phyloP scores from a whole-genome alignment of 768 basidiomycete genomes.

The Xanthoconium stramineum region DNA sequence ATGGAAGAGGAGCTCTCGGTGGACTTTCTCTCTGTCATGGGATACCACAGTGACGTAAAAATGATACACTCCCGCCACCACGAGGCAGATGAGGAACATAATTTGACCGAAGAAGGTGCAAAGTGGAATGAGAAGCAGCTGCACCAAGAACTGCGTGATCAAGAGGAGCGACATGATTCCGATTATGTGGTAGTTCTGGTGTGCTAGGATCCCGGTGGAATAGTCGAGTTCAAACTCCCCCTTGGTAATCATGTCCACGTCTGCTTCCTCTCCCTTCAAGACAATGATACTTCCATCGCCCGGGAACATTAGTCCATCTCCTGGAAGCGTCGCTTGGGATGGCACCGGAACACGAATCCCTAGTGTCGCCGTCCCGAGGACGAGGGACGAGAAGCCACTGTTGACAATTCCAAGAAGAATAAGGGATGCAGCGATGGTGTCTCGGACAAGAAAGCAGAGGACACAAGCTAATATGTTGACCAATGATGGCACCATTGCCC shows the following conservation, averaged over 20 bases:
- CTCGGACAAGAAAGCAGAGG: slow-evolving; percentile 18
- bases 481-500: slow-evolving; percentile 22
- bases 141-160: slow-evolving; percentile 27
- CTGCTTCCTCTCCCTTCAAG: slow-evolving; percentile 27
- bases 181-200: slow-evolving; percentile 10
- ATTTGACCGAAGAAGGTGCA: slow-evolving; percentile 34
- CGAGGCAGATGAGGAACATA: slow-evolving; percentile 26
- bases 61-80: slow-evolving; percentile 33
- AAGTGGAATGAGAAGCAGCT: slow-evolving; percentile 31
- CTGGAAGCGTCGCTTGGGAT: slow-evolving; percentile 22
- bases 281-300: slow-evolving; percentile 21
- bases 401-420: slow-evolving; percentile 30
- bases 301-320: slow-evolving; percentile 30
- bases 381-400: slow-evolving; percentile 30
- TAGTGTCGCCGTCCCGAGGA: slow-evolving; percentile 27
- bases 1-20: slow-evolving; percentile 17
- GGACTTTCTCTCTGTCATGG: slow-evolving; percentile 27
- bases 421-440: slow-evolving; percentile 28
- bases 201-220: slow-evolving; percentile 1
- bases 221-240: slow-evolving; percentile 32
- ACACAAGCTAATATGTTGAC: slow-evolving; percentile 22
- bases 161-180: slow-evolving; percentile 27
- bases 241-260: slow-evolving; percentile 29
- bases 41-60: slow-evolving; percentile 21
- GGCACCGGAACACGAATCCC: slow-evolving; percentile 22